phyloP scores from a whole-genome alignment of 2,329 filamentous ascomycete species.

The Colletotrichum sp. region DNA sequence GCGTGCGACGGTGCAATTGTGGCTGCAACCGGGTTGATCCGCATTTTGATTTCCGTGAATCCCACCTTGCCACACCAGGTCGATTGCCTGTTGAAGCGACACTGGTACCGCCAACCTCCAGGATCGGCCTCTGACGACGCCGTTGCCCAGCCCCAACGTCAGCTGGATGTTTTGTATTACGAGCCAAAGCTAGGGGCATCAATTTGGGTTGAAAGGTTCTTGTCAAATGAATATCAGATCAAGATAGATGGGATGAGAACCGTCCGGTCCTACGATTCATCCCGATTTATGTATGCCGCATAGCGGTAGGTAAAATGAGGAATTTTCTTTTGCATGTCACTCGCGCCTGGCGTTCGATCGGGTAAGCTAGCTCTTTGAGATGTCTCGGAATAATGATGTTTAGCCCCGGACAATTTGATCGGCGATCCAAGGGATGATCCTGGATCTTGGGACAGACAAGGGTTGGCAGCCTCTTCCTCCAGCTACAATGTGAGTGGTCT shows the following conservation, averaged over 20 bases:
- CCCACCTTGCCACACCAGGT: neutral
- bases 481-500: neutral
- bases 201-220: neutral
- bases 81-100: neutral
- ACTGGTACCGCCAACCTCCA: neutral
- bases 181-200: neutral
- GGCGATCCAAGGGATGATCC: neutral
- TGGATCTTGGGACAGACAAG: neutral
- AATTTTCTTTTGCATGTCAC: neutral
- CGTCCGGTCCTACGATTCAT: neutral
- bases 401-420: neutral
- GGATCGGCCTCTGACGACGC: neutral
- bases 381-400: neutral
- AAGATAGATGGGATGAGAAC: neutral
- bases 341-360: neutral
- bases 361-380: neutral
- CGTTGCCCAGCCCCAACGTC: neutral
- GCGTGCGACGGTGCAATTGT: neutral
- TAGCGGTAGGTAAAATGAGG: neutral
- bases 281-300: neutral
- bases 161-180: neutral
- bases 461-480: neutral
- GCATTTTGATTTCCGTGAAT: neutral
- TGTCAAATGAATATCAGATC: neutral
- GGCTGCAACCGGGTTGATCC: neutral